phyloP scores from a whole-genome alignment of 1,284 basidiomycete genomes.

The Cutaneotrichosporon sp. region DNA sequence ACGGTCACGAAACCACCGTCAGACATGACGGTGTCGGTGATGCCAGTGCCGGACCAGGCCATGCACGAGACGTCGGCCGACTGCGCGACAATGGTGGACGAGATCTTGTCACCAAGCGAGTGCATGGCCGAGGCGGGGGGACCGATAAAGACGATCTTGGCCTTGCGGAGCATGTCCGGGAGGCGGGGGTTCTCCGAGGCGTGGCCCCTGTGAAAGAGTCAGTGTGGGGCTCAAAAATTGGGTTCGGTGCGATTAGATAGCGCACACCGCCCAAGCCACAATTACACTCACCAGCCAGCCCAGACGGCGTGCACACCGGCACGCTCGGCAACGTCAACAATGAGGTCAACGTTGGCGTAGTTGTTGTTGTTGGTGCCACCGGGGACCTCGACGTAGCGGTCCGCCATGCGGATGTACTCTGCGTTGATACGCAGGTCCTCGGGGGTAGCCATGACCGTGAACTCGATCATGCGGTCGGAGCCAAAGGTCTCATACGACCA shows the following conservation, averaged over 20 bases:
- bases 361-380: constrained; percentile 99
- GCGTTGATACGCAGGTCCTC: constrained; percentile 96
- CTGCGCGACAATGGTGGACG: constrained; percentile 98
- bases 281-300: constrained; percentile 80
- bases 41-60: constrained; percentile 97
- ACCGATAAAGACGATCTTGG: constrained; percentile 98
- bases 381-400: constrained; percentile 98
- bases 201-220: constrained; percentile 66
- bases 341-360: constrained; percentile 99
- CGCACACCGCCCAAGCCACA: not conserved
- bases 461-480: constrained; percentile 91
- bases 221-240: constrained; percentile 6
- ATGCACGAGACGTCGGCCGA: constrained; percentile 97
- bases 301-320: constrained; percentile 98
- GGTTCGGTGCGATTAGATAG: constrained; percentile 10
- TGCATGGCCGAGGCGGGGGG: constrained; percentile 99
- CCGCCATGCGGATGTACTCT: constrained; percentile 99
- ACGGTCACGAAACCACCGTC: constrained; percentile 91
- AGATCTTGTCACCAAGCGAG: constrained; percentile 99
- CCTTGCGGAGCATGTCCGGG: constrained; percentile 90
- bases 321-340: constrained; percentile 97
- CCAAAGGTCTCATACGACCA: constrained; percentile 99
- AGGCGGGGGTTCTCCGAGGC: constrained; percentile 98
- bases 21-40: constrained; percentile 83
- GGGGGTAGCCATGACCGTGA: constrained; percentile 99